phyloP scores from a whole-genome alignment of 148 eudicot species.

The Rhododendron kiyosumense region DNA sequence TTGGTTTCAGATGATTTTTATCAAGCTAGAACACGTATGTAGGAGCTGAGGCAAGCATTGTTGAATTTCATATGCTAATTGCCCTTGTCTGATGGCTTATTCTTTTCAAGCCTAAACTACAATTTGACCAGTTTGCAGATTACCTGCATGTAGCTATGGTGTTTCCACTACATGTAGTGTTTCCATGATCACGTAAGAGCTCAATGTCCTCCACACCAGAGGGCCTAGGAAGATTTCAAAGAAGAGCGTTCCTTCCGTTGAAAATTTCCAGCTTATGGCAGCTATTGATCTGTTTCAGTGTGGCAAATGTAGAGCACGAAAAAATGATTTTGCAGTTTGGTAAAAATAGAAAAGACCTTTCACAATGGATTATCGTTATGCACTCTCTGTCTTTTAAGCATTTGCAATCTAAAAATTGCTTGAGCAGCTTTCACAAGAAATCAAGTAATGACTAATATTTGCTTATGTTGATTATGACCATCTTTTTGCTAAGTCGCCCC shows the following conservation, averaged over 20 bases:
- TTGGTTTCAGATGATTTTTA: no score
- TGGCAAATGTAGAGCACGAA: slow-evolving; percentile 64
- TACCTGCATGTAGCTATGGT: no score
- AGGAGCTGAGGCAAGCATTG: no score
- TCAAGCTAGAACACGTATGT: no score
- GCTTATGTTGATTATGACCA: not conserved
- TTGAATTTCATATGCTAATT: no score
- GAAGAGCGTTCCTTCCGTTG: slow-evolving; percentile 43
- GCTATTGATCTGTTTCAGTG: slow-evolving; percentile 55
- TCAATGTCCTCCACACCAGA: no score
- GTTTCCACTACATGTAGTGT: no score
- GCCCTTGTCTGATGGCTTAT: no score
- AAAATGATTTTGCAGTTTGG: slow-evolving; percentile 86
- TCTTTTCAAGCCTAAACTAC: no score
- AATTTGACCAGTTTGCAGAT: no score
- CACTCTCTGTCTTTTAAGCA: slow-evolving; percentile 88
- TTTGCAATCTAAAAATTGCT: slow-evolving; percentile 33
- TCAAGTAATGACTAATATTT: slow-evolving; percentile 59
- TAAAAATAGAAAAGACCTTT: slow-evolving; percentile 74
- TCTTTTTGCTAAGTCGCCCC: not conserved
- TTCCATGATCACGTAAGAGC: no score
- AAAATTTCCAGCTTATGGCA: slow-evolving; percentile 94
- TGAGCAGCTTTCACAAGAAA: slow-evolving; percentile 92
- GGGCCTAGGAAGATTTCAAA: no score
- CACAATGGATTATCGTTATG: slow-evolving; percentile 93